Conservation (phyloP, 768 basidiomycete species). For the Aureoboletus auriporus region DNA sequence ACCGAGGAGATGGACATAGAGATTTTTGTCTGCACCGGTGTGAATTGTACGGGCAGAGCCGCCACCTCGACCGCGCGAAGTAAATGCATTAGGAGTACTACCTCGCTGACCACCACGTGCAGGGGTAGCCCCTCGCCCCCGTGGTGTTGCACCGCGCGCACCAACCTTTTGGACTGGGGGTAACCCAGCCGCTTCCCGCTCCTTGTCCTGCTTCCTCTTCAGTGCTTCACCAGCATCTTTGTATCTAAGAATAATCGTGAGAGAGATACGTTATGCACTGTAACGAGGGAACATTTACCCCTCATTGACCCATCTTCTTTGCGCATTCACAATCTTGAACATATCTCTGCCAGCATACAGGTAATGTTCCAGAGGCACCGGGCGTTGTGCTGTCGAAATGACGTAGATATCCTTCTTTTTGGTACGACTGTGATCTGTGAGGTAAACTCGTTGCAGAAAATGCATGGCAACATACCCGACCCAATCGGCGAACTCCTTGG, state of each 20-base stretch:
- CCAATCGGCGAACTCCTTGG: slow-evolving; percentile 98
- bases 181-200: slow-evolving; percentile 91
- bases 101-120: slow-evolving; percentile 56
- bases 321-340: slow-evolving; percentile 88
- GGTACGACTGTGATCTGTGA: slow-evolving; percentile 62
- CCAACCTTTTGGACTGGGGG: slow-evolving; percentile 82
- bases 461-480: slow-evolving; percentile 69
- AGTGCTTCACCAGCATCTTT: slow-evolving; percentile 87
- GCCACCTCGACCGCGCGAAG: slow-evolving; percentile 39
- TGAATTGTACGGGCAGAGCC: slow-evolving; percentile 56
- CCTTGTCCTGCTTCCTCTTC: slow-evolving; percentile 94
- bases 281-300: slow-evolving; percentile 49
- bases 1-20: slow-evolving; percentile 90
- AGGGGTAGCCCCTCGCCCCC: slow-evolving; percentile 42
- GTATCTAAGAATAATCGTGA: slow-evolving; percentile 50
- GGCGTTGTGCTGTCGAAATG: slow-evolving; percentile 92
- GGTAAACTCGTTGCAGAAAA: slow-evolving; percentile 1
- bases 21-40: slow-evolving; percentile 75
- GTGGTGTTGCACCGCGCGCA: slow-evolving; percentile 63
- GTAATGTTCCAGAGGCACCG: slow-evolving; percentile 96
- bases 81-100: slow-evolving; percentile 37
- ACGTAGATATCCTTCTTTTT: slow-evolving; percentile 99
- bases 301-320: slow-evolving; percentile 63
- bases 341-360: slow-evolving; percentile 91
- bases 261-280: neutral